A percentile compares a stretch with the other conserved stretches of the same genome.
Evolutionary conservation across 1,284 basidiomycete species (phyloP).

Genomic region (Schizophyllum amplum): DNA sequence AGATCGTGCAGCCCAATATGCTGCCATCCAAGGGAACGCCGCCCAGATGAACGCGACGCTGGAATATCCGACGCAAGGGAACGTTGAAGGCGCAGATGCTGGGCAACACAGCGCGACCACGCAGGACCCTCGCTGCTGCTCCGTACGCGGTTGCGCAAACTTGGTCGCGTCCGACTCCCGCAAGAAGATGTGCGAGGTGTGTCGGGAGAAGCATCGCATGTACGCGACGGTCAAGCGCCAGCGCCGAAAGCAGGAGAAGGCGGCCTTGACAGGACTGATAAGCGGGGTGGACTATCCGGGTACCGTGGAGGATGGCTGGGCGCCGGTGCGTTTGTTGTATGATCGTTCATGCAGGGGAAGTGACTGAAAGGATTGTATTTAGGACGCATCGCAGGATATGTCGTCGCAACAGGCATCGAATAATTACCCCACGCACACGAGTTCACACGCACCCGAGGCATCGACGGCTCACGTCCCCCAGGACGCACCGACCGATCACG

Average conservation of each 20-base stretch:
- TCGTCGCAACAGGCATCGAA: no score
- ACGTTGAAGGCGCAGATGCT: no score
- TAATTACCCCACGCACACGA: no score
- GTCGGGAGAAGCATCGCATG: constrained; percentile 40
- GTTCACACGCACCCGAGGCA: not conserved
- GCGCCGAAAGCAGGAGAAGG: constrained; percentile 44
- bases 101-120: no score
- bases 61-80: no score
- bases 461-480: not conserved
- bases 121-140: constrained; percentile 23
- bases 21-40: no score
- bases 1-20: no score
- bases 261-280: constrained; percentile 22
- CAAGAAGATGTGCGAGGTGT: constrained; percentile 47
- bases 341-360: not conserved
- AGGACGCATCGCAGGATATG: no score
- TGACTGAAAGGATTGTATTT: not conserved
- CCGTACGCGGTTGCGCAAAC: constrained; percentile 26
- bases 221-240: constrained; percentile 46
- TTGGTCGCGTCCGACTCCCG: constrained; percentile 8
- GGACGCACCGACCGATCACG: not conserved
- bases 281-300: constrained; percentile 12
- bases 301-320: constrained; percentile 10
- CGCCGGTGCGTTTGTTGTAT: not conserved
- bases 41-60: no score